phyloP scores from a whole-genome alignment of 441 rosid species.

The Pelargonium fulgidum region DNA sequence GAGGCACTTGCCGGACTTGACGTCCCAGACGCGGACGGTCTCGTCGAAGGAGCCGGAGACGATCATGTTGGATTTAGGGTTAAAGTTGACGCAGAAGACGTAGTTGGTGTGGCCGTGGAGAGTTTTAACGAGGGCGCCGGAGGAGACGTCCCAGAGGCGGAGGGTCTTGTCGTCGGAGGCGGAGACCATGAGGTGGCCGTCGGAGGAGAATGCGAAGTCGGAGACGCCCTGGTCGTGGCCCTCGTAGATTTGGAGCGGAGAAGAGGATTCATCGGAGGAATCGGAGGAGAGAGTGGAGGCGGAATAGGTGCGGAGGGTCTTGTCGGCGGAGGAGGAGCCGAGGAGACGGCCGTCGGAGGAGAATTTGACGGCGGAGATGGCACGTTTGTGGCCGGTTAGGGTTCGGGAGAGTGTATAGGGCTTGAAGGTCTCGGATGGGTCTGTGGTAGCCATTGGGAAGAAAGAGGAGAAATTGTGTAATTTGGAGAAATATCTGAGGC shows the following conservation, averaged over 20 bases:
- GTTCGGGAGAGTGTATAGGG: constrained; percentile 57
- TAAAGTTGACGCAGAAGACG: constrained; percentile 74
- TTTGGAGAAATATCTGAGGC: too few relatives aligned
- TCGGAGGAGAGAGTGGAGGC: constrained; percentile 33
- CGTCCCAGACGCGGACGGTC: constrained; percentile 94
- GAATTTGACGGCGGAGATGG: constrained; percentile 76
- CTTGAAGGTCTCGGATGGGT: constrained; percentile 27
- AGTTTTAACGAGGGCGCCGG: constrained; percentile 51
- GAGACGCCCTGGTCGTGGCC: constrained; percentile 83
- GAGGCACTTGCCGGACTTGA: constrained; percentile 71
- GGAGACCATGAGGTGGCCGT: constrained; percentile 74
- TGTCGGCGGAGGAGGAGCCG: constrained; percentile 80
- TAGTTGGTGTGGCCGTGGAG: constrained; percentile 73
- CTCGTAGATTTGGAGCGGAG: constrained; percentile 45
- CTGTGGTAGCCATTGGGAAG: constrained; percentile 6
- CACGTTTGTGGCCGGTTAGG: constrained; percentile 54
- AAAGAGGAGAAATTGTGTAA: too few relatives aligned
- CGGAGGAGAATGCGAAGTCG: constrained; percentile 81
- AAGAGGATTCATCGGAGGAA: constrained; percentile 29
- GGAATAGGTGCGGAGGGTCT: constrained; percentile 56
- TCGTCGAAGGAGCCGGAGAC: constrained; percentile 87
- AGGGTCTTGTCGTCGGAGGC: constrained; percentile 88
- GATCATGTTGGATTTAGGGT: constrained; percentile 77
- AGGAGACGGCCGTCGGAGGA: constrained; percentile 81
- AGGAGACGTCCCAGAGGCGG: constrained; percentile 79